phyloP scores from a whole-genome alignment of 2,329 filamentous ascomycete species.

The Fusarium miscanthi region DNA sequence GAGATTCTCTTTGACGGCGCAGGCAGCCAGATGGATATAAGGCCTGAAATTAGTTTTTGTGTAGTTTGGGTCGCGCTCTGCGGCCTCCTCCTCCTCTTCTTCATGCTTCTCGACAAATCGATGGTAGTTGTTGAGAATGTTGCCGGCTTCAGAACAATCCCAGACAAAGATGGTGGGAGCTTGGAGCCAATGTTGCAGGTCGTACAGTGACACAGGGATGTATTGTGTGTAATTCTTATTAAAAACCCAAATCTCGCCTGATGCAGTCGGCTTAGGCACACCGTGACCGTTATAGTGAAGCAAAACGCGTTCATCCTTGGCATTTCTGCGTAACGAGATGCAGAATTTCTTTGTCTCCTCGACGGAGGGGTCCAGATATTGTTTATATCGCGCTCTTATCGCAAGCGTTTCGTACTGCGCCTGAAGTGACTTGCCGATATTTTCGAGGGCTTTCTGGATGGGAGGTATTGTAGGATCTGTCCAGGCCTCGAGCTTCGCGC shows the following conservation, averaged over 20 bases:
- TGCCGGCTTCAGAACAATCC: constrained; percentile 96
- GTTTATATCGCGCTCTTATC: constrained; percentile 95
- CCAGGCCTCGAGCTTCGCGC: constrained; percentile 96
- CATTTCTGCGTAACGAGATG: constrained; percentile 86
- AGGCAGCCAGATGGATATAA: constrained; percentile 92
- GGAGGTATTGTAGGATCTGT: constrained; percentile 87
- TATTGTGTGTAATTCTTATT: constrained; percentile 99
- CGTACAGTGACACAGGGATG: constrained; percentile 94
- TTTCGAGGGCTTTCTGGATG: constrained; percentile 86
- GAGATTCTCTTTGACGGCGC: constrained; percentile 88
- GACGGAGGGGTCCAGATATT: constrained; percentile 94
- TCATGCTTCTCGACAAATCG: constrained; percentile 96
- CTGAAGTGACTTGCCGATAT: constrained; percentile 96
- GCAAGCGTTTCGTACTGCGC: constrained; percentile 96
- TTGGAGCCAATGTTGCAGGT: constrained; percentile 94
- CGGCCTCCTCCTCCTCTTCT: constrained; percentile 82
- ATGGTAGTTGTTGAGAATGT: constrained; percentile 95
- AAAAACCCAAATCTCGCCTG: constrained; percentile 99
- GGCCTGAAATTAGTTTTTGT: constrained; percentile 77
- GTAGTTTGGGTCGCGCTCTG: constrained; percentile 82
- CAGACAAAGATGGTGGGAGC: constrained; percentile 97
- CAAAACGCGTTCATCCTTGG: constrained; percentile 95
- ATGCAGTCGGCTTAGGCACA: constrained; percentile 93
- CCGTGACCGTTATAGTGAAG: constrained; percentile 99
- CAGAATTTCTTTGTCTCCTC: constrained; percentile 98